phyloP scores from a whole-genome alignment of 257 asterid species.

The Nicotiana paniculata region DNA sequence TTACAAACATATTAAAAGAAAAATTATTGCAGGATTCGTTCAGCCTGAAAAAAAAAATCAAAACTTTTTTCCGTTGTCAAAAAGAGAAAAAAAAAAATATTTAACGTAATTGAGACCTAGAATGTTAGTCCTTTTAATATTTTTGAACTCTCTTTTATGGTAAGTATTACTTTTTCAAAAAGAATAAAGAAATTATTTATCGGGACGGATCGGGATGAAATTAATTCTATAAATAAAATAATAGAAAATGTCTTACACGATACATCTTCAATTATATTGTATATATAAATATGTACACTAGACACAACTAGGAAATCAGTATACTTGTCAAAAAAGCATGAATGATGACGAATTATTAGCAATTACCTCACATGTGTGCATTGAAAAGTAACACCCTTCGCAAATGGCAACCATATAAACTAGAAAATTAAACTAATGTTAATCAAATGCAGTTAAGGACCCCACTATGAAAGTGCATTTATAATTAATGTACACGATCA shows the following conservation, averaged over 20 bases:
- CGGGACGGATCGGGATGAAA: neutral
- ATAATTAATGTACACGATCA: neutral
- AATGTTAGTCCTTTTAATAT: neutral
- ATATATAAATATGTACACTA: neutral
- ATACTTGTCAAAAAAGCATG: constrained; percentile 5
- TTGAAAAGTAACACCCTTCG: neutral
- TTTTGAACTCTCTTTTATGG: neutral
- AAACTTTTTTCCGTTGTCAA: neutral
- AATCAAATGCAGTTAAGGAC: neutral
- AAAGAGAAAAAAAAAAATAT: neutral
- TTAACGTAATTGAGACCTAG: neutral
- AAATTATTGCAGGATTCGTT: neutral
- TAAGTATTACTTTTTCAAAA: neutral
- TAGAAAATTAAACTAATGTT: neutral
- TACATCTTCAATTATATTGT: neutral
- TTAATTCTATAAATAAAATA: neutral
- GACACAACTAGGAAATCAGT: neutral
- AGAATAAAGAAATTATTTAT: neutral
- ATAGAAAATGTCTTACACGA: neutral
- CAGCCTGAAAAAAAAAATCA: neutral
- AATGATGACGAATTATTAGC: neutral
- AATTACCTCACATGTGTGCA: neutral
- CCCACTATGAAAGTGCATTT: neutral
- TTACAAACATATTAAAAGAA: neutral
- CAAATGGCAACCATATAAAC: neutral